Percentiles rank a stretch among this genome's conserved stretches.
These are phyloP conservation scores for Conticribra guillardii DNA, from an alignment of 108 stramenopile species.

Conservation along the genomic window DNA sequence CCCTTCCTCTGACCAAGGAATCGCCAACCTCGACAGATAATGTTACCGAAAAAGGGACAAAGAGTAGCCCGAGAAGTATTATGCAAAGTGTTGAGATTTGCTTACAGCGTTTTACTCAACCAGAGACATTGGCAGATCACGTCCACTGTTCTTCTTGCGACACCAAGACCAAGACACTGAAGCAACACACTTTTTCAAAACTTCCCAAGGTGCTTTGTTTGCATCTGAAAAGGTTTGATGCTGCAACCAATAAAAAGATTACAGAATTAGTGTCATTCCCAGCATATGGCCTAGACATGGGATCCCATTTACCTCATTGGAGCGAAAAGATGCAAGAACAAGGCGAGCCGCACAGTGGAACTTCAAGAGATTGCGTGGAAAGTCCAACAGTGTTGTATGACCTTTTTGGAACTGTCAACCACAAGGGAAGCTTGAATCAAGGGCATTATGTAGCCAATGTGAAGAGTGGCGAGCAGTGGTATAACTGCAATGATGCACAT, in stretches of 20 bases:
- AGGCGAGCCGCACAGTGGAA: not conserved
- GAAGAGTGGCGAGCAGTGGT: conserved; percentile 75
- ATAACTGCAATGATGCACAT: conserved; percentile 72
- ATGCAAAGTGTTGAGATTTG: conserved; percentile 58
- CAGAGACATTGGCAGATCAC: conserved; percentile 63
- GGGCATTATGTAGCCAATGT: conserved; percentile 75
- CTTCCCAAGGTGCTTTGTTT: conserved; percentile 79
- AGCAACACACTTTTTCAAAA: conserved; percentile 77
- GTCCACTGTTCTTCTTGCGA: conserved; percentile 69
- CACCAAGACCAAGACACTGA: conserved; percentile 58
- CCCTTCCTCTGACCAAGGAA: conserved; percentile 68
- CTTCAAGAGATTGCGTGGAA: conserved; percentile 9
- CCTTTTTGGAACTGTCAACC: conserved; percentile 80
- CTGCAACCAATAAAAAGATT: conserved; percentile 72
- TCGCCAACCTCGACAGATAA: conserved; percentile 65
- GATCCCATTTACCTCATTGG: conserved; percentile 77
- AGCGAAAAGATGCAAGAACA: conserved; percentile 13
- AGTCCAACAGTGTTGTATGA: conserved; percentile 68
- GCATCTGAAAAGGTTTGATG: conserved; percentile 85
- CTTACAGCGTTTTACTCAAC: conserved; percentile 65
- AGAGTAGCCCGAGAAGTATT: conserved; percentile 8
- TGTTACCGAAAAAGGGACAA: conserved; percentile 40
- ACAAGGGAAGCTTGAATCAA: conserved; percentile 71
- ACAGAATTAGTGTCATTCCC: conserved; percentile 80
- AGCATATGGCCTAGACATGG: conserved; percentile 71